Base-by-base conservation (phyloP, 164 flowering plant genomes). In the Liriodendron chinense region DNA sequence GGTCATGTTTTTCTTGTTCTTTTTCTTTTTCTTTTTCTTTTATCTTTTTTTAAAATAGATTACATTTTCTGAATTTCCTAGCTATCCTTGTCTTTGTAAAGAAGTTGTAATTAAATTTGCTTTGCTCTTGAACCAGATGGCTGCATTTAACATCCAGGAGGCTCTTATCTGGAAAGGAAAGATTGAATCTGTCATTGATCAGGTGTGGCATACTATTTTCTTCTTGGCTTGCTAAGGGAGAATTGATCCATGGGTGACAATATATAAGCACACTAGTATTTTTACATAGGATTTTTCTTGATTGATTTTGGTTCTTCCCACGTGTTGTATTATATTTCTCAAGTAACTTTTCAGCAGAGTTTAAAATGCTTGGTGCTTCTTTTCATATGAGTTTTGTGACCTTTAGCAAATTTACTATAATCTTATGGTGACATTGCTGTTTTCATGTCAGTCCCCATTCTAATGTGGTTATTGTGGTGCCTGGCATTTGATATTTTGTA, bases 81-180 rank as follows among this genome's bases (percentile, higher is more conserved):
- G 9, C 23, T 6, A 12, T 9, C 21, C 71, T 68, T 28, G 3
- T 43, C 71, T 68, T 20, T 47, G 26, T 20, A 28, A 26, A 28
- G 18, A 53, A 12, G 3, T 25, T 18, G 53, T 72, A 43, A 7
- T 68, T n/a, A 28, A 7, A 3, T 56, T 56, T 20, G 10, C 48
- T 76, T 62, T 71, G 4, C 72, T 73, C 34, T 75, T 83, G 68
- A 73, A 82, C 57, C 85, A 96, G 99, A 93, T 96, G 98, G 98
- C 99, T 65, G 98, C 99, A 69, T 96, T 96, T 77, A 96, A 94
- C 83, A 96, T 96, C 76, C 99, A 94, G 84, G 99, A 96, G 81
- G 98, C 98, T 73, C 80, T 92, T 47, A 71, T 85, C 66, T 96
- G 99, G 99, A 94, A 92, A 86, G 98, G 89, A 79, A 96, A 92